Percentiles rank a stretch among this genome's conserved stretches.
These are phyloP conservation scores for Glonium stellatum DNA, from an alignment of 495 filamentous ascomycete genomes.

Conservation along the genomic window DNA sequence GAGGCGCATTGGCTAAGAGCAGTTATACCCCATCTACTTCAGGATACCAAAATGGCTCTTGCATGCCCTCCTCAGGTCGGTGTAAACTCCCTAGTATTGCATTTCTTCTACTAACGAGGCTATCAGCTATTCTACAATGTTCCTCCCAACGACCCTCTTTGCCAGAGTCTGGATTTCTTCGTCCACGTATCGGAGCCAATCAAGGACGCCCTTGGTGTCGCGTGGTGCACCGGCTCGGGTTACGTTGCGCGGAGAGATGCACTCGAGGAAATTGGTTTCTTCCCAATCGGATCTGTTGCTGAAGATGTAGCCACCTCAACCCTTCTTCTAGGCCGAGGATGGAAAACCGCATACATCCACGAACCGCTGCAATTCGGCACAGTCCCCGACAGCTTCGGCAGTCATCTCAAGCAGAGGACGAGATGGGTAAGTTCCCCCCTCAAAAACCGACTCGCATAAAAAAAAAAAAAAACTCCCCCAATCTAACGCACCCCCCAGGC, in stretches of 20 bases:
- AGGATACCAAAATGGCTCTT: background rate
- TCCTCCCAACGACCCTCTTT: constrained; percentile 45
- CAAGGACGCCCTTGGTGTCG: background rate
- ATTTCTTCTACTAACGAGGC: constrained; percentile 29
- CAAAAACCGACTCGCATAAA: background rate
- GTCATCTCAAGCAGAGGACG: constrained; percentile 48
- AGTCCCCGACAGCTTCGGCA: constrained; percentile 43
- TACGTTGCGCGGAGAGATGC: constrained; percentile 45
- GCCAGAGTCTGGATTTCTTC: constrained; percentile 44
- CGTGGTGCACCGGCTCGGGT: constrained; percentile 14
- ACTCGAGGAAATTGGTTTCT: constrained; percentile 45
- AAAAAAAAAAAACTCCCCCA: too few species aligned
- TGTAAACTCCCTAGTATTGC: background rate
- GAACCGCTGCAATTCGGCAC: constrained; percentile 48
- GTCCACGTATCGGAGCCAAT: constrained; percentile 35
- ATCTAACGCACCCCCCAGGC: background rate
- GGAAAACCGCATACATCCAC: constrained; percentile 46
- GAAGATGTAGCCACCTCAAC: constrained; percentile 47
- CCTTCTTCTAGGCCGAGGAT: constrained; percentile 45
- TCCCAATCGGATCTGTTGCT: constrained; percentile 42
- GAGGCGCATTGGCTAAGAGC: constrained; percentile 48
- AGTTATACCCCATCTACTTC: constrained; percentile 43
- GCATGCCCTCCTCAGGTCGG: background rate
- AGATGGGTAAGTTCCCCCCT: constrained; percentile 35
- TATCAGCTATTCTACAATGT: constrained; percentile 44